Percentiles rank a stretch among this genome's conserved stretches.
These are phyloP conservation scores for Pseudohyphozyma bogoriensis DNA, from an alignment of 768 basidiomycete genomes.

Conservation along the genomic window DNA sequence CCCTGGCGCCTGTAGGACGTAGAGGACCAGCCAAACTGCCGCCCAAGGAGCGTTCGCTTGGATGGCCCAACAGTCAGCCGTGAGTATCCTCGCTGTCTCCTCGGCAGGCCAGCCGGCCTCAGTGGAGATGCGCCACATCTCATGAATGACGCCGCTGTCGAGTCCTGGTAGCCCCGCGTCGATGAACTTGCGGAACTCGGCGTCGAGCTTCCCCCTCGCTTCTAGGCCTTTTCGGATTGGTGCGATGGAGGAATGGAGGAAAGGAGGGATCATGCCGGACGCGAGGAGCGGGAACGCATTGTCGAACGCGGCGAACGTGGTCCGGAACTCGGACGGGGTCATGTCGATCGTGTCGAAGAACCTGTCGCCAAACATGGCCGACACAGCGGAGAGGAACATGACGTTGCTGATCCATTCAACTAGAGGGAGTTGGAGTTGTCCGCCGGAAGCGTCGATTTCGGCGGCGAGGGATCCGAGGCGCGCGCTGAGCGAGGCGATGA, in stretches of 20 bases:
- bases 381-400: conserved; percentile 10
- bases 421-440: neutral
- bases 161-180: conserved; percentile 15
- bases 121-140: conserved; percentile 10
- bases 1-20: conserved; percentile 10
- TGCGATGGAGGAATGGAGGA: conserved; percentile 1
- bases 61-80: conserved; percentile 17
- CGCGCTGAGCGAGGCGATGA: conserved; percentile 1
- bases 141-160: conserved; percentile 20
- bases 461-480: no score
- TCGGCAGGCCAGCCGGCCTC: neutral
- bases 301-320: conserved; percentile 23
- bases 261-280: conserved; percentile 12
- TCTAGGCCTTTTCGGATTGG: conserved; percentile 2
- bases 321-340: neutral
- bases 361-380: conserved; percentile 11
- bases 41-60: conserved; percentile 26
- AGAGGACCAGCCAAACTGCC: conserved; percentile 13
- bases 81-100: conserved; percentile 10
- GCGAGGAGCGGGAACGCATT: conserved; percentile 25
- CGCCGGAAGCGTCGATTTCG: neutral
- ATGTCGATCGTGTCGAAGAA: conserved; percentile 3
- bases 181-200: conserved; percentile 11
- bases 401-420: conserved; percentile 7
- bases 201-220: neutral